A percentile compares a stretch with the other conserved stretches of the same genome.
Conservation (phyloP, 139 green algal species). For the Penium margaritaceum region DNA sequence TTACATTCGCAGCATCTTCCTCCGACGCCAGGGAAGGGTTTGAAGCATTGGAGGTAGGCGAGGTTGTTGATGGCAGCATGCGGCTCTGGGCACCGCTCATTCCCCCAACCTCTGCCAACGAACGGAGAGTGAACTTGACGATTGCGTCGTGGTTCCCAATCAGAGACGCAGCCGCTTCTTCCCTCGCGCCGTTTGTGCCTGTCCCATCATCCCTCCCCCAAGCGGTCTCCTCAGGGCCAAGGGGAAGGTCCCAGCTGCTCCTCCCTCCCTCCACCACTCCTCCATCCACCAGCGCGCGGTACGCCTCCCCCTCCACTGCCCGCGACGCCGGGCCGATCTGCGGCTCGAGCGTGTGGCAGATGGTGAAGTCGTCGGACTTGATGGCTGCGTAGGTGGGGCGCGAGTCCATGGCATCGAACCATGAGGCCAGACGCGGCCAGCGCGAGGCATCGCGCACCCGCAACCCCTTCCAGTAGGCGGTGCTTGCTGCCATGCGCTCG, state of each 20-base stretch:
- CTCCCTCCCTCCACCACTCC: conserved; percentile 54
- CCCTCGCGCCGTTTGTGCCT: not conserved
- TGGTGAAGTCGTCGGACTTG: conserved; percentile 82
- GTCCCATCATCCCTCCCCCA: conserved; percentile 16
- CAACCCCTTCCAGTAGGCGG: conserved; percentile 90
- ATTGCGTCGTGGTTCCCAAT: conserved; percentile 66
- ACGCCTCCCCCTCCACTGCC: not conserved
- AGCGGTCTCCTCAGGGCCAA: conserved; percentile 53
- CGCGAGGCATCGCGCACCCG: conserved; percentile 53
- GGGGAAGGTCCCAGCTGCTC: conserved; percentile 67
- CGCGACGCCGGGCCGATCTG: conserved; percentile 62
- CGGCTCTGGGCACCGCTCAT: conserved; percentile 22
- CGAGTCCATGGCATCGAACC: conserved; percentile 76
- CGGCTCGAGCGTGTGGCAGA: conserved; percentile 83
- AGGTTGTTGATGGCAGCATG: not conserved
- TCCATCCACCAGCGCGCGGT: conserved; percentile 65
- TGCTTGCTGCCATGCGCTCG: conserved; percentile 72
- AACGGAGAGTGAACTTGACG: conserved; percentile 70
- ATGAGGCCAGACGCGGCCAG: conserved; percentile 40
- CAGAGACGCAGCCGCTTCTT: conserved; percentile 29
- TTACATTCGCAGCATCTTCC: not conserved
- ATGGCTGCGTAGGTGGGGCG: conserved; percentile 70
- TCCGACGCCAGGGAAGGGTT: not conserved
- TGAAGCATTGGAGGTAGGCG: not conserved
- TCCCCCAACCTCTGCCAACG: conserved; percentile 45